Percentiles rank a stretch among this genome's conserved stretches.
These are phyloP conservation scores for Daldinia sp. DNA, from an alignment of 2,329 filamentous ascomycete species.

Conservation along the genomic window DNA sequence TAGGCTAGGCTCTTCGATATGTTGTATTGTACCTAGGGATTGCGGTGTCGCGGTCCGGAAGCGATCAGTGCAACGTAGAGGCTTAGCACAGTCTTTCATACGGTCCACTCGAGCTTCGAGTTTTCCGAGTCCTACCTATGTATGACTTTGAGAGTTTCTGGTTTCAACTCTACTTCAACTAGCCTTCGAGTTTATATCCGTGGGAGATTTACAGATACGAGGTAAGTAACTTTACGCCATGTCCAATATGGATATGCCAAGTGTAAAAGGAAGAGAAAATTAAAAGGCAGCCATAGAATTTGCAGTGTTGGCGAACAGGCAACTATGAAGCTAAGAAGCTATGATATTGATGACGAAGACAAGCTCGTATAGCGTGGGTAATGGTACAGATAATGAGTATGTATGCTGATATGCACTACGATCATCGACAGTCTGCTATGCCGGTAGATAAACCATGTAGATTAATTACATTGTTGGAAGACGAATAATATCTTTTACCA, in stretches of 20 bases:
- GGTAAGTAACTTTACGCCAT: conserved; percentile 27
- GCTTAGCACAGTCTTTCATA: conserved; percentile 36
- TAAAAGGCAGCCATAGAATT: conserved; percentile 22
- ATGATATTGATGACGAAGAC: not conserved
- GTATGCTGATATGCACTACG: not conserved
- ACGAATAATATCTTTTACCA: not conserved
- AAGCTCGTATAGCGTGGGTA: conserved; percentile 14
- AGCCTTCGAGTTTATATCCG: conserved; percentile 26
- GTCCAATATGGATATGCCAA: conserved; percentile 31
- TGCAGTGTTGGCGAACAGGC: conserved; percentile 4
- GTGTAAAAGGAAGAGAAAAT: conserved; percentile 26
- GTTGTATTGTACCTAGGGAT: not conserved
- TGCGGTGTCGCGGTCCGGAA: conserved; percentile 6
- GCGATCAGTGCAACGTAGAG: conserved; percentile 24
- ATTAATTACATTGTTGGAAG: not conserved
- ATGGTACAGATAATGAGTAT: not conserved
- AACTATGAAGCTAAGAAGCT: not conserved
- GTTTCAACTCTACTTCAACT: conserved; percentile 12
- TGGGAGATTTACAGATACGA: conserved; percentile 35
- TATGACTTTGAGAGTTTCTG: conserved; percentile 10
- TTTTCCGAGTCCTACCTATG: conserved; percentile 3
- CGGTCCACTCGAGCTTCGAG: conserved; percentile 9
- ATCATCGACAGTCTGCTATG: not conserved
- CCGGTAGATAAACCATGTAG: not conserved
- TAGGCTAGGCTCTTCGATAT: not conserved